These are phyloP conservation scores for Stachybotrys chartarum DNA, from an alignment of 2,329 filamentous ascomycete genomes.

Conservation along the genomic window DNA sequence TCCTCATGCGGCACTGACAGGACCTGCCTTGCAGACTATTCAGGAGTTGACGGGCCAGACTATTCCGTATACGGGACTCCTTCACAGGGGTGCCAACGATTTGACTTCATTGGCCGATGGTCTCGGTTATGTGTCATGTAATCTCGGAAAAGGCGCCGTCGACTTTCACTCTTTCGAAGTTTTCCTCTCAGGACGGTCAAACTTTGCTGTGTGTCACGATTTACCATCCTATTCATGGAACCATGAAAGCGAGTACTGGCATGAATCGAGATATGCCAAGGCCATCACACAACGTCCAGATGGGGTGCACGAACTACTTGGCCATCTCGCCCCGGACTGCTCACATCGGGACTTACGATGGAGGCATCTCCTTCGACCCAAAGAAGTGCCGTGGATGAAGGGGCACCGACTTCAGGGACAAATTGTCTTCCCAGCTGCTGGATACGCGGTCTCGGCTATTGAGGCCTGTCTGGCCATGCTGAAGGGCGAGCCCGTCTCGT, in stretches of 20 bases:
- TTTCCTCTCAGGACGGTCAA: neutral
- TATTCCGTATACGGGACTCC: neutral
- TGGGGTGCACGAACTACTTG: neutral
- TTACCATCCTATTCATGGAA: neutral
- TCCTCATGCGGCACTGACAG: neutral
- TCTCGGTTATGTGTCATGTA: neutral
- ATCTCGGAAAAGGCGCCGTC: neutral
- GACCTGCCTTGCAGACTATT: neutral
- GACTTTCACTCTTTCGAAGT: neutral
- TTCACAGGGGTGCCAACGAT: neutral
- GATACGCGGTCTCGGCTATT: slow-evolving; percentile 24
- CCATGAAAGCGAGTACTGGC: neutral
- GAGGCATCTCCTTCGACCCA: slow-evolving; percentile 8
- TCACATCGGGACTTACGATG: slow-evolving; percentile 1
- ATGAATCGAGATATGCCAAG: neutral
- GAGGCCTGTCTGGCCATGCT: slow-evolving; percentile 8
- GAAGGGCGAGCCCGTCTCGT: neutral
- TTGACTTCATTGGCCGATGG: neutral
- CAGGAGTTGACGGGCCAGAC: neutral
- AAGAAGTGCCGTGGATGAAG: slow-evolving; percentile 24
- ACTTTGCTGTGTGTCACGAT: neutral
- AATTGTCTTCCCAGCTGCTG: slow-evolving; percentile 28
- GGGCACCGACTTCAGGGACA: slow-evolving; percentile 23
- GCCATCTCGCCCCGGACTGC: neutral
- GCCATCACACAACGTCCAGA: neutral